Base-by-base conservation (phyloP, 371 early-diverging fungal species). In the Capniomyces stellatus region DNA sequence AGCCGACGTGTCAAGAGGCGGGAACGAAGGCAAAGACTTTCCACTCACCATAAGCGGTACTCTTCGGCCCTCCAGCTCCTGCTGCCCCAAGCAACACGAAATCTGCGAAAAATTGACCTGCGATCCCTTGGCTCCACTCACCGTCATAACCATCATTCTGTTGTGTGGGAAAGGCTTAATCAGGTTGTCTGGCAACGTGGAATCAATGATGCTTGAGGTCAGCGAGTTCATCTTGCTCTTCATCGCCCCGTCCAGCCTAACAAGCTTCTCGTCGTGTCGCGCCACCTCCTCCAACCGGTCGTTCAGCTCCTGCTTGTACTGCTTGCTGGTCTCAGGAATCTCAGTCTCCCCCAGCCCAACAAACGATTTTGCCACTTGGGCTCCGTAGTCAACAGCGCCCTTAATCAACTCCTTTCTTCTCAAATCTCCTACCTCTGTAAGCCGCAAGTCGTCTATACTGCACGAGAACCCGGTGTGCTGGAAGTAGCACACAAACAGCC, bases 61-160 rank as follows among this genome's bases (percentile, higher is more conserved):
- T 74, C 99, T 86, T 56, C 90, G 83, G 63, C 99, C 99, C 74
- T 99, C 99, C 49, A 99, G 74, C 66, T 96, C 97, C 71, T 99
- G 99, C 69, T 99, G 99, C 57, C 99, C 99, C 27, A 99, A 76
- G 60, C 90, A 76, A 69, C 95, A 92, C 2, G 96, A 89, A 64
- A 99, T 99, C 71, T 99, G 99, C 4, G 92, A 86, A 24, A 94
- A 84, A 68, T 99, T 99, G 51, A 99, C 96, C 55, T 83, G 82
- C 21, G 87, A 87, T 51, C 99, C 99, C 75, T 99, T 99, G 58
- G 99, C 98, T 64, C 99, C 99, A 40, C 95, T 90, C 22, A 87
- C 82, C 1, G 98, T 93, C 93, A 98, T 98, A 67, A 94, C 77
- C 71, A 89, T 92, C 96, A 99, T 98, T 75, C 91, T 88, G 68